A percentile compares a stretch with the other conserved stretches of the same genome.
Evolutionary conservation across 2,329 filamentous ascomycete genomes (phyloP).

Genomic region (Colletotrichum cuscutae): DNA sequence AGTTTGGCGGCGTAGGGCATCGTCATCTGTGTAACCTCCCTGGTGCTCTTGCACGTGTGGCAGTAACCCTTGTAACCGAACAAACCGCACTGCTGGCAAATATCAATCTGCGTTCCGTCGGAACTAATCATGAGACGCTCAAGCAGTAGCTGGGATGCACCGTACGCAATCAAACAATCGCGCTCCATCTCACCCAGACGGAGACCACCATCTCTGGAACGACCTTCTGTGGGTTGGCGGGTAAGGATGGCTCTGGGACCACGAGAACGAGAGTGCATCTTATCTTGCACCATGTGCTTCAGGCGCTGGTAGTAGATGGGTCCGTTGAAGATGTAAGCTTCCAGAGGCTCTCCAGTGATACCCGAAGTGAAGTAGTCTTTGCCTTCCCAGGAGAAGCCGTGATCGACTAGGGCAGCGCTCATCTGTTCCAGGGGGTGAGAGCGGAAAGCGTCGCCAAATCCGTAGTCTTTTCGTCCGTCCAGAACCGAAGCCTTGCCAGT

Average conservation of each 20-base stretch:
- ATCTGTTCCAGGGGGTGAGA: slow-evolving; percentile 88
- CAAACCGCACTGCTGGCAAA: slow-evolving; percentile 92
- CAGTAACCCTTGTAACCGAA: slow-evolving; percentile 98
- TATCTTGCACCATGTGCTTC: slow-evolving; percentile 99
- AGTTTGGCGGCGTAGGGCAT: slow-evolving; percentile 98
- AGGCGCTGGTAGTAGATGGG: slow-evolving; percentile 99
- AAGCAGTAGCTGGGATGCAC: slow-evolving; percentile 89
- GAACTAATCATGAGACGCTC: slow-evolving; percentile 96
- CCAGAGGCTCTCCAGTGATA: slow-evolving; percentile 92
- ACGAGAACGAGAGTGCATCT: slow-evolving; percentile 96
- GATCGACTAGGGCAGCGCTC: slow-evolving; percentile 82
- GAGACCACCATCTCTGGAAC: slow-evolving; percentile 90
- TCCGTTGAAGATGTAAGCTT: slow-evolving; percentile 97
- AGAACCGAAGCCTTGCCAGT: slow-evolving; percentile 94
- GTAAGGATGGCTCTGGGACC: slow-evolving; percentile 93
- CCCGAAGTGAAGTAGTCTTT: slow-evolving; percentile 97
- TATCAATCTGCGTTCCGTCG: slow-evolving; percentile 90
- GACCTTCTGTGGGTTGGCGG: slow-evolving; percentile 94
- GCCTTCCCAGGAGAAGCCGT: slow-evolving; percentile 95
- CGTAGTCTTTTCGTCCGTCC: slow-evolving; percentile 87
- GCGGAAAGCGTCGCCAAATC: slow-evolving; percentile 83
- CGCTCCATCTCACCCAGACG: slow-evolving; percentile 98
- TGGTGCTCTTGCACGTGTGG: slow-evolving; percentile 87
- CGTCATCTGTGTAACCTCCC: slow-evolving; percentile 89
- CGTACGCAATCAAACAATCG: slow-evolving; percentile 97